Base-by-base conservation (phyloP, 2,329 filamentous ascomycete genomes). In the Fusarium chaquense region DNA sequence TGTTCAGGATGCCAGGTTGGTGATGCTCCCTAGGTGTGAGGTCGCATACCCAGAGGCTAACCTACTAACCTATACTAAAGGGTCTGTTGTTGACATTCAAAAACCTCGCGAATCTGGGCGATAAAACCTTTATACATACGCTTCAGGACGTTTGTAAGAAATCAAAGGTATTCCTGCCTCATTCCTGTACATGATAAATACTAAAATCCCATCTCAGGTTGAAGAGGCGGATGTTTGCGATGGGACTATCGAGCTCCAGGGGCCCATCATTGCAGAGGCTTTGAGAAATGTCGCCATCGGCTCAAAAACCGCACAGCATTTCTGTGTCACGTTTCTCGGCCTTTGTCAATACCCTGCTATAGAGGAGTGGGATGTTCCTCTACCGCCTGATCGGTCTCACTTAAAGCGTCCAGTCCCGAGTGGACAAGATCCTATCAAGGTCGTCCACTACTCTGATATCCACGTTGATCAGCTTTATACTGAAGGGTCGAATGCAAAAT, bases 371-470 rank as follows among this genome's bases (percentile, higher is more conserved):
- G 76, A 77, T 16, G 77, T 87, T 16, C 72, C 74, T 3, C 82
- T 87, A 47, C 83, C 85, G 15, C 77, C 78, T 9, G 70, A 79
- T 10, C 83, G 83, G 63, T 79, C 81, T 10, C 59, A 75, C 18
- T 71, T 72, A 18, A 70, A 62, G 16, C 80, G 83, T 16, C 80
- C 82, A 18, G 43, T 58, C 2, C 78, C 84, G 3, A 86, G 83
- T 53, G 81, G 83, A 5, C 75, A 82, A 73, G 70, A 78, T 7
- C 83, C 86, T 8, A 73, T 88, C 67, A 83, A 85, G 68, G 79
- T 90, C 6, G 85, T 88, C 26, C 87, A 90, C 71, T 86, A 86
- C 74, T 87, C 85, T 15, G 87, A 90, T 67, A 86, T 88, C 43
- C 87, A 89, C 61, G 78, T 89, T 55, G 87, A 90, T 66, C 83